Percentiles rank a stretch among this genome's conserved stretches.
These are phyloP conservation scores for Cladophialophora exuberans DNA, from an alignment of 2,329 filamentous ascomycete species.

Conservation along the genomic window DNA sequence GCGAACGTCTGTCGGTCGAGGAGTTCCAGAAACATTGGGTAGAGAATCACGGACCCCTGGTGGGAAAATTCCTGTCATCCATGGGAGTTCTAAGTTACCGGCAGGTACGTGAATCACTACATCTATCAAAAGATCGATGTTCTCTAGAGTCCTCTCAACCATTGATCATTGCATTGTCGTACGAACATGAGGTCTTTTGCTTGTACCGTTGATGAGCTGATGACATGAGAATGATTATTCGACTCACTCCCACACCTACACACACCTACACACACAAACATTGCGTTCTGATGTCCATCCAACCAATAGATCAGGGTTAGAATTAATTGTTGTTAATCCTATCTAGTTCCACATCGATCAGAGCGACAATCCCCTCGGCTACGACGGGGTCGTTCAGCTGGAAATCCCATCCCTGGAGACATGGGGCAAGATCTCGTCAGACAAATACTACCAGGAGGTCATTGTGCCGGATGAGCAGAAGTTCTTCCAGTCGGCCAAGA, in stretches of 20 bases:
- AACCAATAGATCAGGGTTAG: conserved; percentile 1
- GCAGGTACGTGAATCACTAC: background rate
- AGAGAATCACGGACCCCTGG: conserved; percentile 5
- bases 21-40: conserved; percentile 10
- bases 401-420: conserved; percentile 9
- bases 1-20: background rate
- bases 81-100: conserved; percentile 4
- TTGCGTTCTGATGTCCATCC: conserved; percentile 2
- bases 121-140: background rate
- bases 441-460: conserved; percentile 11
- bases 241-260: too few relatives aligned
- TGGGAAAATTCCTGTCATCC: background rate
- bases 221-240: too few relatives aligned
- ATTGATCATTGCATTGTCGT: conserved; percentile 1
- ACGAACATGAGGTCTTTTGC: too few relatives aligned
- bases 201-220: too few relatives aligned
- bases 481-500: conserved; percentile 5
- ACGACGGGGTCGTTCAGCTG: conserved; percentile 13
- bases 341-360: conserved; percentile 11
- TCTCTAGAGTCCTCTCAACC: background rate
- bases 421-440: conserved; percentile 3
- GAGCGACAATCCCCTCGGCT: background rate
- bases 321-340: conserved; percentile 7
- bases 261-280: too few relatives aligned
- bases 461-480: conserved; percentile 6